Base-by-base conservation (phyloP, 23 red algal genomes). In the Gracilariopsis chorda region DNA sequence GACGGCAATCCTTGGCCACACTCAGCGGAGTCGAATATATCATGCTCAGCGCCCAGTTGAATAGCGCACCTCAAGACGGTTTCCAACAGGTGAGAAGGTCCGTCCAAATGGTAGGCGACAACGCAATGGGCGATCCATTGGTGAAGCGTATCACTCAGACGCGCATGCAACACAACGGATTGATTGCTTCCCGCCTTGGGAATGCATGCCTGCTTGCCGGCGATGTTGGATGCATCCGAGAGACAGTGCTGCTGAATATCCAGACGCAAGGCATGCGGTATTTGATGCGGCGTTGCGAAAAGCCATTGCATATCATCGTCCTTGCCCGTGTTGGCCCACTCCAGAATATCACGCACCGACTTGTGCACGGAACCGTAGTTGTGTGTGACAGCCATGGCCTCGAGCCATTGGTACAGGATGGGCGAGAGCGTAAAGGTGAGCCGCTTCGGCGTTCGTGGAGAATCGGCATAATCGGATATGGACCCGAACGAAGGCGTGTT, bases 291-390 rank as follows among this genome's bases (percentile, higher is more conserved):
- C 0, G 57, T 83, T 5, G 52, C 41, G 27, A 83, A 83, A 7
- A 83, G 23, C 78, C 80, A 69, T 6, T 46, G 48, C 43, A 85
- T 34, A 46, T 85, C 80, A 29, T 85, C 57, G 3, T 64, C 30
- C 4, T 83, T 46, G 1, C 52, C 78, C 0, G 80, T 51, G 46
- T 33, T 35, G 14, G 80, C 80, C 80, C 80, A 85, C 3, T 49
- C 28, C 28, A 85, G 80, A 4, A 85, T 27, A 29, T 85, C 80
- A 39, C 80, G 80, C 37, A 85, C 19, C 30, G 80, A 64, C 60
- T 85, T 85, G 29, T 85, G 80, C 5, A 67, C 57, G 16, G 80
- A 85, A 17, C 57, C 80, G 42, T 85, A 85, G 43, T 69, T 69
- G 58, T 85, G 80, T 7, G 45, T 43, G 12, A 69, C 33, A 48